Evolutionary conservation across 495 filamentous ascomycete genomes (phyloP).

Genomic region (Penicillium flavigenum): DNA sequence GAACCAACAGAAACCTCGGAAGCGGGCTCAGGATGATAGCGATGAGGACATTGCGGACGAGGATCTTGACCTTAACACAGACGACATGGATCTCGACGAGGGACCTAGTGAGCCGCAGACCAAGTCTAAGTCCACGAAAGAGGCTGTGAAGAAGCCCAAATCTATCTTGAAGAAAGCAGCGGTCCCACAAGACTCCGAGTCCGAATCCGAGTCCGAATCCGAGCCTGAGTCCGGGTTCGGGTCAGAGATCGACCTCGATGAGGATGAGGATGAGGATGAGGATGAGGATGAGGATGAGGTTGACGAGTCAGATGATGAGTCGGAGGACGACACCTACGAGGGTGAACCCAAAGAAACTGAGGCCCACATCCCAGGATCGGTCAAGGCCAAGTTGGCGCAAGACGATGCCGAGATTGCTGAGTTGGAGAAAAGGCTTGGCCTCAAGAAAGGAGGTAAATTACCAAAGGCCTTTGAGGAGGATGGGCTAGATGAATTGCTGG

Average conservation of each 20-base stretch:
- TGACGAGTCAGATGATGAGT: constrained; percentile 9
- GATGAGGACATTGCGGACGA: constrained; percentile 24
- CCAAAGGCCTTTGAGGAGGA: constrained; percentile 80
- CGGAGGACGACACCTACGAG: constrained; percentile 27
- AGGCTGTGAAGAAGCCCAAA: constrained; percentile 32
- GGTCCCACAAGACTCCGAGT: constrained; percentile 16
- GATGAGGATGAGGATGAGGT: constrained; percentile 5
- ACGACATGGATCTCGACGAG: constrained; percentile 20
- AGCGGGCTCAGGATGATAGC: constrained; percentile 18
- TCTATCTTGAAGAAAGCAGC: constrained; percentile 48
- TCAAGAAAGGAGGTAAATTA: constrained; percentile 73
- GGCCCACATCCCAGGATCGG: constrained; percentile 50
- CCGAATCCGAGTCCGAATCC: neutral
- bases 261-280: constrained; percentile 13
- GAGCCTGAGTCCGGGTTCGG: neutral
- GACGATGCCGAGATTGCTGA: constrained; percentile 88
- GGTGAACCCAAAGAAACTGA: constrained; percentile 10
- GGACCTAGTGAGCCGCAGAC: constrained; percentile 3
- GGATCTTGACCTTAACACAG: constrained; percentile 26
- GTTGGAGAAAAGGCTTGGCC: constrained; percentile 82
- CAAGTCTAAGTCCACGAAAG: constrained; percentile 26
- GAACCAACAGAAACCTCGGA: constrained; percentile 9
- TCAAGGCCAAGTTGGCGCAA: constrained; percentile 60
- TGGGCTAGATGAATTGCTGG: constrained; percentile 76
- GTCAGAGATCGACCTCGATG: constrained; percentile 14